Evolutionary conservation across 2,329 filamentous ascomycete genomes (phyloP), one percentile per base, ranked within the genome.

Genomic region (Plenodomus biglobosus): DNA sequence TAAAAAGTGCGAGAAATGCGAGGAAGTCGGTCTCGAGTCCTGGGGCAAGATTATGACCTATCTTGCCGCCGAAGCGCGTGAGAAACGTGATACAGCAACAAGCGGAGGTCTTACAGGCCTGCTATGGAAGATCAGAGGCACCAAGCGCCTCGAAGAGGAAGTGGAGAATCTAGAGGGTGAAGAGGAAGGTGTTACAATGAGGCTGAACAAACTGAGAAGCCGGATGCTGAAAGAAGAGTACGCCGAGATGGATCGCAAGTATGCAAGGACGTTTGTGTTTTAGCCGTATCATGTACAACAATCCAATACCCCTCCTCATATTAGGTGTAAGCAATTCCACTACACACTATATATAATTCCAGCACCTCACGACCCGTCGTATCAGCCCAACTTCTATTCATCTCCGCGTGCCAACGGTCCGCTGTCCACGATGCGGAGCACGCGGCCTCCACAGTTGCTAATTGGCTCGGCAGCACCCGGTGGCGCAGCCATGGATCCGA

Each of bases 21-120:
- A 96, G 5, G 77, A 82, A 48, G 84, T 87, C 2, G 89, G 89
- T 0, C 77, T 96, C 1, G 79, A 81, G 5, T 95, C 96, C 67
- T 96, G 92, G 92, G 81, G 81, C 39, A 80, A 78, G 21, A 97
- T 97, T 87, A 85, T 94, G 17, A 76, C 77, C 10, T 79, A 79
- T 47, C 77, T 95, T 39, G 82, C 77, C n/a, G 66, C 68, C 18
- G 64, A 81, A 20, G 74, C 73, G 42, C 77, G 60, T 8, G 65
- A 66, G 41, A 62, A 68, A 47, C 50, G 55, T 3, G 59, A 65
- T 22, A 38, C 44, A 2, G 65, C 61, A 11, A 60, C 59, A 20
- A 45, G 41, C 17, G 62, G 64, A 6, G 56, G 47, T 7, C 19
- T 66, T 10, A 53, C 40, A 18, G 53, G 55, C 6, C 37, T 68